phyloP scores from a whole-genome alignment of 2,329 filamentous ascomycete genomes.

The Mariannaea elegans region DNA sequence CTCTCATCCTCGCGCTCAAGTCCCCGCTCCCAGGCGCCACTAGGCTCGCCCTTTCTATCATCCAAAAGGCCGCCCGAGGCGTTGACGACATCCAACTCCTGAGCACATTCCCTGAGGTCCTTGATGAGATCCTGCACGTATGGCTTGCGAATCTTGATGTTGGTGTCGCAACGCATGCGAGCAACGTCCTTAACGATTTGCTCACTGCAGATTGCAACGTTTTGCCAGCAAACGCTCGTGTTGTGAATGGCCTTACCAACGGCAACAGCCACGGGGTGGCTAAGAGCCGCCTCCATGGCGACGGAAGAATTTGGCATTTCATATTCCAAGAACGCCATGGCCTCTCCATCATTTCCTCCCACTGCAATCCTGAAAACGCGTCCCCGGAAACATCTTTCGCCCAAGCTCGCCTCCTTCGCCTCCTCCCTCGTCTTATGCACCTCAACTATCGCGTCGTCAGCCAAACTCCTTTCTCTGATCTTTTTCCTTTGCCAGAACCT shows the following conservation, averaged over 20 bases:
- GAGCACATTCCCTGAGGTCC: constrained; percentile 57
- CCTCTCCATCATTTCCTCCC: constrained; percentile 54
- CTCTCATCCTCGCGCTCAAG: constrained; percentile 60
- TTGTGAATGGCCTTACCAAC: constrained; percentile 30
- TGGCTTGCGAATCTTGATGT: constrained; percentile 65
- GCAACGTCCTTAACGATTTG: constrained; percentile 60
- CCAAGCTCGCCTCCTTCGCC: constrained; percentile 61
- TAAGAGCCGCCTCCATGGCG: constrained; percentile 54
- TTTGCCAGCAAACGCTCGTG: constrained; percentile 28
- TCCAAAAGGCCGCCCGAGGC: constrained; percentile 62
- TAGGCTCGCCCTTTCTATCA: constrained; percentile 64
- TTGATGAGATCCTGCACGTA: constrained; percentile 57
- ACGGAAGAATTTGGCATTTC: constrained; percentile 63
- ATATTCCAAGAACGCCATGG: constrained; percentile 57
- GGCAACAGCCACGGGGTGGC: constrained; percentile 45
- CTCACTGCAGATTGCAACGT: constrained; percentile 64
- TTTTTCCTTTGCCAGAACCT: constrained; percentile 38
- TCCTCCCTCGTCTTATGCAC: constrained; percentile 60
- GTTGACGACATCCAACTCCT: constrained; percentile 61
- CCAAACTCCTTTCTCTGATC: constrained; percentile 47
- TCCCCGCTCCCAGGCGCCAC: constrained; percentile 66
- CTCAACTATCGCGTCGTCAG: constrained; percentile 55
- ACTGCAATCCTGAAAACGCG: constrained; percentile 45
- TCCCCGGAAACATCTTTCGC: constrained; percentile 57
- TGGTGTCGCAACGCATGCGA: constrained; percentile 64